Evolutionary conservation across 257 asterid species (phyloP).

Genomic region (Echium plantagineum): DNA sequence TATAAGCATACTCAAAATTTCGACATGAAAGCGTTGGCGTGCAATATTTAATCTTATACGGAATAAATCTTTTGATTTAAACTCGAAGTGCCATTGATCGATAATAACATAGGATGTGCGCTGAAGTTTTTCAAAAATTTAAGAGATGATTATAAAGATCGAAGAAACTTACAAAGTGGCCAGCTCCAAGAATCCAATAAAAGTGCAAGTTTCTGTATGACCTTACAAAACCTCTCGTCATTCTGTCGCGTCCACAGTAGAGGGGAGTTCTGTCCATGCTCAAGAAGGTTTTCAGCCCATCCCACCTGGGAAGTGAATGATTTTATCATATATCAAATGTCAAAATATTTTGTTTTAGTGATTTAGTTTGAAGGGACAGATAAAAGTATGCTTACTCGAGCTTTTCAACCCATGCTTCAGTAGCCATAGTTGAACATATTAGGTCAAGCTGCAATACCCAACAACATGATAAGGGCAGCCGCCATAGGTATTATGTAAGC

Average conservation of each 20-base stretch:
- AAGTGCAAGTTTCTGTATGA: conserved; percentile 68
- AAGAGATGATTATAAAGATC: background rate
- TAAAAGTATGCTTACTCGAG: conserved; percentile 50
- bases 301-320: conserved; percentile 47
- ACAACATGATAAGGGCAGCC: background rate
- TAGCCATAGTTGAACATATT: conserved; percentile 82
- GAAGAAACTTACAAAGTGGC: conserved; percentile 70
- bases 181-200: conserved; percentile 95
- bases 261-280: conserved; percentile 47
- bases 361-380: background rate
- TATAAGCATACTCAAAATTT: background rate
- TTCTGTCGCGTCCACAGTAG: conserved; percentile 38
- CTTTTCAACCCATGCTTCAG: conserved; percentile 85
- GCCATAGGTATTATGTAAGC: too few species aligned
- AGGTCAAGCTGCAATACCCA: conserved; percentile 56
- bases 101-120: too few species aligned
- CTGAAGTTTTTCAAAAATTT: background rate
- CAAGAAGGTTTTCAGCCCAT: conserved; percentile 51
- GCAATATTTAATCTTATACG: background rate
- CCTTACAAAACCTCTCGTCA: conserved; percentile 52
- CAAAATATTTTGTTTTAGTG: background rate
- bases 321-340: background rate
- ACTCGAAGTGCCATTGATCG: too few species aligned
- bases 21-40: too few species aligned
- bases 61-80: background rate